These are phyloP conservation scores for Erigeron canadensis DNA, from an alignment of 129 eudicot genomes.

Conservation along the genomic window DNA sequence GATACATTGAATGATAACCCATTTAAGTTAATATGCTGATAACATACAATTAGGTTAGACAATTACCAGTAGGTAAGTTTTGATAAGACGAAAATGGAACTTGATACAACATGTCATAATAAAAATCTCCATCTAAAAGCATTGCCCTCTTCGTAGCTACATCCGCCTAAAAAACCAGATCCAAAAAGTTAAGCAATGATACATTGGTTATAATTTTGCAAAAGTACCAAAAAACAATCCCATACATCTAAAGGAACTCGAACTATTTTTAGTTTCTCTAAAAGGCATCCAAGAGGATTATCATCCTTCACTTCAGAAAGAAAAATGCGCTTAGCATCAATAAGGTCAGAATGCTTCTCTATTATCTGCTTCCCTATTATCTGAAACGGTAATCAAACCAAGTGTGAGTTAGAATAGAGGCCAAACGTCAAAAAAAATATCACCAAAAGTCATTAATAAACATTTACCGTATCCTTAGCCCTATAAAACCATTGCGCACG, in stretches of 20 bases:
- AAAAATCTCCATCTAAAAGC: conserved; percentile 46
- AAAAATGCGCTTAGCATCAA: conserved; percentile 58
- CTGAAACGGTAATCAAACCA: conserved; percentile 30
- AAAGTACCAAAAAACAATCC: conserved; percentile 1
- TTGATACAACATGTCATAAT: conserved; percentile 62
- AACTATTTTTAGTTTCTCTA: conserved; percentile 50
- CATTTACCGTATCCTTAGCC: conserved; percentile 70
- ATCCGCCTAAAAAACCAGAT: conserved; percentile 57
- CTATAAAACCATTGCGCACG: conserved; percentile 80
- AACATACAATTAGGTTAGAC: too few relatives aligned
- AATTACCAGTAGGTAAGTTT: conserved; percentile 53
- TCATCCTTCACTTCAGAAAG: conserved; percentile 71
- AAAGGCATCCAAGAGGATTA: conserved; percentile 73
- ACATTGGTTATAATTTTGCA: neutral
- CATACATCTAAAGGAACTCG: conserved; percentile 57
- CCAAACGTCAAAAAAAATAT: neutral
- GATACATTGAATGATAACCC: neutral
- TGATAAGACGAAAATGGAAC: conserved; percentile 60
- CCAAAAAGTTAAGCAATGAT: conserved; percentile 38
- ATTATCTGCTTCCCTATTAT: conserved; percentile 65
- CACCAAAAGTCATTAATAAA: neutral
- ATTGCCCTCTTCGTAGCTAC: conserved; percentile 23
- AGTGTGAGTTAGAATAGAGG: neutral
- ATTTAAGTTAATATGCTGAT: too few relatives aligned
- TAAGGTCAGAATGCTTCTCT: conserved; percentile 33